Conservation (phyloP, 1,284 basidiomycete species). For the Naganishia liquefaciens region DNA sequence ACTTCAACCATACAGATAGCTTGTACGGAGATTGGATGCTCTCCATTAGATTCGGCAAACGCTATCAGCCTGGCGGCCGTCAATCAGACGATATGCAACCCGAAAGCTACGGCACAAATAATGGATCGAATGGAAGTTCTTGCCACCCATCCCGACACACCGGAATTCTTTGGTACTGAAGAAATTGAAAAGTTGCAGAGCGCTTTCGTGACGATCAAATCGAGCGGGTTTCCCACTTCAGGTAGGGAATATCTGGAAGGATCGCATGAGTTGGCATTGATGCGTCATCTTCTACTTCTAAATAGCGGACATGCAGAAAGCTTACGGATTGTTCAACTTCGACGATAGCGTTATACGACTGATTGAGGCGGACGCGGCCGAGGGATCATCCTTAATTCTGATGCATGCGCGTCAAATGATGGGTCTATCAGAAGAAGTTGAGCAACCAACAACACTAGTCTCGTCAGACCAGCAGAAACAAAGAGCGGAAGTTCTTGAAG, state of each 20-base stretch:
- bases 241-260: background rate
- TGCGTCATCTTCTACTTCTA: background rate
- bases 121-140: constrained; percentile 21
- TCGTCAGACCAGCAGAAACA: constrained; percentile 14
- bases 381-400: background rate
- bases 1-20: constrained; percentile 1
- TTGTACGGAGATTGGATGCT: constrained; percentile 17
- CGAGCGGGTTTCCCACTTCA: constrained; percentile 19
- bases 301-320: constrained; percentile 9
- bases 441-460: background rate
- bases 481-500: constrained; percentile 5
- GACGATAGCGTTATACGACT: constrained; percentile 6
- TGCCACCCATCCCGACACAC: constrained; percentile 3
- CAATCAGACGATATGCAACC: constrained; percentile 22
- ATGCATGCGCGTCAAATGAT: constrained; percentile 13
- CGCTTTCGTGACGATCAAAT: constrained; percentile 16
- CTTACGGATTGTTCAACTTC: constrained; percentile 4
- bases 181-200: constrained; percentile 22
- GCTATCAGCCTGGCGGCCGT: constrained; percentile 15
- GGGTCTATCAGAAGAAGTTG: constrained; percentile 5
- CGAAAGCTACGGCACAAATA: constrained; percentile 9
- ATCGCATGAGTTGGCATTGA: no score
- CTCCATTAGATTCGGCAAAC: constrained; percentile 10
- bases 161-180: constrained; percentile 19
- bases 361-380: constrained; percentile 6